A percentile compares a stretch with the other conserved stretches of the same genome.
Conservation (phyloP, 805 yeast genomes). For the Lachancea fermentati region DNA sequence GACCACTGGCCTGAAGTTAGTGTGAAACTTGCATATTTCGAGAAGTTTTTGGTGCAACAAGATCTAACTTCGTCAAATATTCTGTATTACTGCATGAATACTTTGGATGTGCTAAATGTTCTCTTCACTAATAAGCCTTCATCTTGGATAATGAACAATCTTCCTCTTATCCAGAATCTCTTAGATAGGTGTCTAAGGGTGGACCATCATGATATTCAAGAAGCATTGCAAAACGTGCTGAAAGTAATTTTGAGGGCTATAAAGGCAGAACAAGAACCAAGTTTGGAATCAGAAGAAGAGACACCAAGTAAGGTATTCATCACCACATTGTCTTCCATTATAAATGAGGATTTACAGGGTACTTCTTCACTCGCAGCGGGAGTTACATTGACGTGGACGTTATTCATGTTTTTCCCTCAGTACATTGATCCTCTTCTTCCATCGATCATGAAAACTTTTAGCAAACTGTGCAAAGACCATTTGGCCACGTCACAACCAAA, state of each 20-base stretch:
- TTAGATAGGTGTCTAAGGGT: constrained; percentile 77
- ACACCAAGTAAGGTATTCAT: constrained; percentile 62
- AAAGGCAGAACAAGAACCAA: constrained; percentile 37
- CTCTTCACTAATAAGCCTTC: constrained; percentile 72
- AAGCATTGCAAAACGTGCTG: constrained; percentile 70
- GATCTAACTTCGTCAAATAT: constrained; percentile 66
- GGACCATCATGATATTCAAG: constrained; percentile 82
- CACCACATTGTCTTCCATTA: constrained; percentile 54
- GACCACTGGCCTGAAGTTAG: constrained; percentile 82
- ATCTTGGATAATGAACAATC: constrained; percentile 72
- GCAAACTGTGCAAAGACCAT: constrained; percentile 85
- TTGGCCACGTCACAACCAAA: constrained; percentile 46
- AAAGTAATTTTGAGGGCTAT: constrained; percentile 64
- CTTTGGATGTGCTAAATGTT: constrained; percentile 81
- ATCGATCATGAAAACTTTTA: constrained; percentile 76
- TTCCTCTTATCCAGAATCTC: constrained; percentile 62
- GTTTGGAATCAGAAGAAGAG: constrained; percentile 49
- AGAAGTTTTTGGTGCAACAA: constrained; percentile 72
- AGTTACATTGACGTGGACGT: constrained; percentile 74
- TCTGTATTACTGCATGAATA: constrained; percentile 78
- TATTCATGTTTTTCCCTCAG: constrained; percentile 68
- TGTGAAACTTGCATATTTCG: constrained; percentile 84
- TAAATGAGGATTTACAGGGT: constrained; percentile 70
- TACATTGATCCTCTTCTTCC: constrained; percentile 72
- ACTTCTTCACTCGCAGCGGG: constrained; percentile 83